Conservation (phyloP, 1,284 basidiomycete species). For the Melampsora abietis-canadensis region DNA sequence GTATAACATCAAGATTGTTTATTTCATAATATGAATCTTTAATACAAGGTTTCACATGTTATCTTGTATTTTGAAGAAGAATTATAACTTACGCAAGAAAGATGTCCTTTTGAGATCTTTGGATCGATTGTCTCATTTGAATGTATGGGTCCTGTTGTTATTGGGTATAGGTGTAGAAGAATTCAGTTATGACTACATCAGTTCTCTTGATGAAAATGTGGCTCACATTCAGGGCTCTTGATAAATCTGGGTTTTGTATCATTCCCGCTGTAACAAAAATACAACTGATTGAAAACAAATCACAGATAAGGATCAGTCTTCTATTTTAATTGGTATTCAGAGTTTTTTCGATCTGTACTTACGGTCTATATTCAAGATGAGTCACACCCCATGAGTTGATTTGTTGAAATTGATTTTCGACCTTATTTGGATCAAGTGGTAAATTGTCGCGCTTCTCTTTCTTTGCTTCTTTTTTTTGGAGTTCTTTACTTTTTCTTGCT, state of each 20-base stretch:
- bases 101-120: not conserved
- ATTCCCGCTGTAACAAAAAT: not conserved
- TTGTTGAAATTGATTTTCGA: constrained; percentile 1
- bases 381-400: not conserved
- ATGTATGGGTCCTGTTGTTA: constrained; percentile 20
- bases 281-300: constrained; percentile 10
- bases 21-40: not conserved
- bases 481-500: too few relatives aligned
- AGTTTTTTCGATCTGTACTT: not conserved
- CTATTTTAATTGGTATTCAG: not conserved
- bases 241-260: constrained; percentile 7
- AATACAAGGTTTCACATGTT: not conserved
- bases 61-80: not conserved
- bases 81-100: constrained; percentile 17
- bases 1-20: not conserved
- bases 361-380: constrained; percentile 4
- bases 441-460: too few relatives aligned
- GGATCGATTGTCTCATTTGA: constrained; percentile 19
- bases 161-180: not conserved
- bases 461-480: not conserved
- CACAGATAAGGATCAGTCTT: not conserved
- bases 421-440: not conserved
- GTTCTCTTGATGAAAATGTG: not conserved
- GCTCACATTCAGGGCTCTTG: constrained; percentile 15
- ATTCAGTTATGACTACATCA: not conserved